Evolutionary conservation across 1,284 basidiomycete species (phyloP), one percentile per base, ranked within the genome.

Genomic region (Trichosporon sp.): DNA sequence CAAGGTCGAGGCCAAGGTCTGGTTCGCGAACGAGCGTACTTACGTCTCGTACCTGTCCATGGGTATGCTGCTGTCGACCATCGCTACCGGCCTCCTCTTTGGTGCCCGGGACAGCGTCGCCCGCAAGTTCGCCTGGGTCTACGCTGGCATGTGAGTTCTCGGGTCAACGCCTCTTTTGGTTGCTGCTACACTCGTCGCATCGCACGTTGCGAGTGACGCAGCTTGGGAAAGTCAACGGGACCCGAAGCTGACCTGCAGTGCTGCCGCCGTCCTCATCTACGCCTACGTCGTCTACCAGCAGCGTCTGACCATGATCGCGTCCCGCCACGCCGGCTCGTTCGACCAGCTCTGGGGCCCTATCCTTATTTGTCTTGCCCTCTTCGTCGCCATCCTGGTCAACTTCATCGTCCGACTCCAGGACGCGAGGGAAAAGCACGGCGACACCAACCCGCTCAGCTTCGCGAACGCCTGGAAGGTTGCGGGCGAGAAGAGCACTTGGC

Each of bases 21-120:
- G 96, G 92, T 98, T 99, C 84, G 95, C 97, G 7, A 98, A 98
- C 81, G 97, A 99, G 83, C 87, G 97, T 75, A 99, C 95, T 2
- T 97, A 92, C 92, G 88, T 97, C 64, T 88, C 95, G 0, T 98
- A 95, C 89, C 84, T 97, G 65, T 93, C 92, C 74, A 90, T 92
- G 66, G 89, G 92, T 3, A 85, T 98, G 56, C 86, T 98, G 23
- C 86, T 98, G 68, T 93, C 91, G 4, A 90, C 93, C 0, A 88
- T 99, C 51, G 87, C 95, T 0, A 85, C 96, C 21, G 95, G 93
- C 0, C 86, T 99, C 66, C 77, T 77, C 51, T 79, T 76, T 67
- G 82, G 74, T 64, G 76, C 78, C 2, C 87, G 87, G 70, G 92
- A 96, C 76, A 76, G 86, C 0, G 82, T 92, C 34, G 90, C 92